Percentiles rank a stretch among this genome's conserved stretches.
Evolutionary conservation across 2,329 filamentous ascomycete species (phyloP).

Genomic region (Fusarium palustre): DNA sequence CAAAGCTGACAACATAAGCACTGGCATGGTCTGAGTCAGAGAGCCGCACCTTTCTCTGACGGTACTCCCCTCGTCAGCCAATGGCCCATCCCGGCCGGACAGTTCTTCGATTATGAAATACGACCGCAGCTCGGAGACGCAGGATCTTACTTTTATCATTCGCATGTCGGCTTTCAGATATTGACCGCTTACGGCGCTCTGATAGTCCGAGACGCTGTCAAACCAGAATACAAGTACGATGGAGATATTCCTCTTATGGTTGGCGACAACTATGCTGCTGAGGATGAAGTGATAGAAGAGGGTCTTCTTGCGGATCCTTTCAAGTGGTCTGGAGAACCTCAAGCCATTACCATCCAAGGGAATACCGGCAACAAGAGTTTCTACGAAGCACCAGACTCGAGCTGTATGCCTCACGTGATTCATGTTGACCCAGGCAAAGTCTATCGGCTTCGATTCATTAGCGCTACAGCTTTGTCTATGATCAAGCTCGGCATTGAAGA

Average conservation of each 20-base stretch:
- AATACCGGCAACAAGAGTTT: constrained; percentile 33
- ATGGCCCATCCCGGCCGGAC: constrained; percentile 71
- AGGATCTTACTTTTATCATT: constrained; percentile 77
- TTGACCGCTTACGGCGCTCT: constrained; percentile 67
- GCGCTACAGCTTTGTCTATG: constrained; percentile 23
- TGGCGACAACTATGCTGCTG: constrained; percentile 67
- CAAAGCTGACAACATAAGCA: constrained; percentile 58
- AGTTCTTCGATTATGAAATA: constrained; percentile 77
- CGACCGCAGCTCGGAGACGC: constrained; percentile 63
- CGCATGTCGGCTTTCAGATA: constrained; percentile 72
- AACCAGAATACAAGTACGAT: constrained; percentile 71
- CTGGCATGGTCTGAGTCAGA: constrained; percentile 74
- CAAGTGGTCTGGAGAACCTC: constrained; percentile 69
- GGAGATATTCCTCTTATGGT: constrained; percentile 66
- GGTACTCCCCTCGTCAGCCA: constrained; percentile 70
- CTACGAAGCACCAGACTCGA: constrained; percentile 12
- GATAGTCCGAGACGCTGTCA: constrained; percentile 57
- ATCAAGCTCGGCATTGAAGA: constrained; percentile 27
- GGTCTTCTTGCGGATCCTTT: constrained; percentile 64
- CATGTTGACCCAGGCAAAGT: constrained; percentile 17
- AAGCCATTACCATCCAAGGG: constrained; percentile 46
- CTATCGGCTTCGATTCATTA: constrained; percentile 26
- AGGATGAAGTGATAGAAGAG: constrained; percentile 63
- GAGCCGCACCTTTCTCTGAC: constrained; percentile 72
- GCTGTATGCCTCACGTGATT: constrained; percentile 29